Conservation (phyloP, 495 filamentous ascomycete genomes). For the Penicillium psychrofluorescens region DNA sequence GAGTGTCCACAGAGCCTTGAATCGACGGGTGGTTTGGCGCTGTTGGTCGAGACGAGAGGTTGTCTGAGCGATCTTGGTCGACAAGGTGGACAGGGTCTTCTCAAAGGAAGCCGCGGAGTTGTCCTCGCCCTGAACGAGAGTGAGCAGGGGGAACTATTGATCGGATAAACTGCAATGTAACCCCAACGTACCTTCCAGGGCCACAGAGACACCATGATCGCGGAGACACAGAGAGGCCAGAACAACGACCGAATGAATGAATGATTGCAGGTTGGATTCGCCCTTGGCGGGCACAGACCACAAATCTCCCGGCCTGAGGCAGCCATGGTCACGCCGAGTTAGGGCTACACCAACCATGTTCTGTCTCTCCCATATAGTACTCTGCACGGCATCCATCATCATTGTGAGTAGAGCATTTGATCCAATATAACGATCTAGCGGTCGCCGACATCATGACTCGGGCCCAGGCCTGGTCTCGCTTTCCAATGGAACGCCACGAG, state of each 20-base stretch:
- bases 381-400: no score
- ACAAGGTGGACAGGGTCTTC: conserved; percentile 73
- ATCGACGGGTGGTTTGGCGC: conserved; percentile 63
- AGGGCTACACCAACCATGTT: no score
- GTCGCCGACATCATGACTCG: no score
- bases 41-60: conserved; percentile 63
- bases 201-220: conserved; percentile 80
- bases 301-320: no score
- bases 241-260: no score
- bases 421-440: no score
- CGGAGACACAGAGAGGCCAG: conserved; percentile 11
- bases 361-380: no score
- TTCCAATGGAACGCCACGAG: no score
- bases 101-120: conserved; percentile 89
- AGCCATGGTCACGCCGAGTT: no score
- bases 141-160: neutral
- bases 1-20: conserved; percentile 81
- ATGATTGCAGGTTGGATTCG: no score
- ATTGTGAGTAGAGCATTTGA: no score
- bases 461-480: no score
- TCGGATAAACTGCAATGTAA: neutral
- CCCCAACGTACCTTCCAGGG: conserved; percentile 56
- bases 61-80: conserved; percentile 68
- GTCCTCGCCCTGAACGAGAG: conserved; percentile 55
- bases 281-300: neutral